Evolutionary conservation across 176 grass and related monocot genomes (phyloP).

Genomic region (Paspalum vaginatum): DNA sequence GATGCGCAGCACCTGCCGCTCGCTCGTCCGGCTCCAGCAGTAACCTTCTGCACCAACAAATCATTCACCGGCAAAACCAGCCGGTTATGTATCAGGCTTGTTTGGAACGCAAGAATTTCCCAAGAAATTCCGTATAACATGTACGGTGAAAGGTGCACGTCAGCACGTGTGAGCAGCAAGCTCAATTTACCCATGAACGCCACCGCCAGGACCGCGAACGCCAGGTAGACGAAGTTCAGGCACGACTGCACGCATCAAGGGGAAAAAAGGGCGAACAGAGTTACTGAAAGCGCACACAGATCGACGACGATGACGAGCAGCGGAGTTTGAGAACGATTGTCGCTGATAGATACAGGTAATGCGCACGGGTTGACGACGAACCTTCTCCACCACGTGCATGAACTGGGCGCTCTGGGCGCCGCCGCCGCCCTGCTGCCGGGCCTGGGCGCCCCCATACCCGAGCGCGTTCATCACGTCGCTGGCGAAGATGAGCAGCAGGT

Average conservation of each 20-base stretch:
- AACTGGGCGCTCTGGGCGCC: constrained; percentile 47
- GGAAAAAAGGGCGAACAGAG: not conserved
- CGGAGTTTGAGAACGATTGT: not conserved
- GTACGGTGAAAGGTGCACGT: not conserved
- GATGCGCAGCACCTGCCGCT: constrained; percentile 92
- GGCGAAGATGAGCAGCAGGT: constrained; percentile 90
- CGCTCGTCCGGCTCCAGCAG: constrained; percentile 99
- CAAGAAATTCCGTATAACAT: not conserved
- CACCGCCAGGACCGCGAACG: constrained; percentile 78
- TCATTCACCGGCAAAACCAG: not conserved
- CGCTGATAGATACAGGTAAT: not conserved
- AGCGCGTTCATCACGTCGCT: constrained; percentile 95
- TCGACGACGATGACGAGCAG: not conserved
- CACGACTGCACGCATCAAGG: constrained; percentile 58
- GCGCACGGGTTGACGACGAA: not conserved
- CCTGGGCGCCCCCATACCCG: constrained; percentile 50
- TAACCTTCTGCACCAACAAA: constrained; percentile 69
- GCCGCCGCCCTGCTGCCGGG: not conserved
- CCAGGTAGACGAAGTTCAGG: constrained; percentile 89
- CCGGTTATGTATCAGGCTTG: not conserved
- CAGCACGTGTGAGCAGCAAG: not conserved
- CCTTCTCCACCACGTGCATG: constrained; percentile 95
- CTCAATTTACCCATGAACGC: constrained; percentile 83
- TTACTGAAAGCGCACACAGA: not conserved
- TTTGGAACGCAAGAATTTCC: not conserved